Base-by-base conservation (phyloP, 2,329 filamentous ascomycete species). In the Fusarium goolgardi region DNA sequence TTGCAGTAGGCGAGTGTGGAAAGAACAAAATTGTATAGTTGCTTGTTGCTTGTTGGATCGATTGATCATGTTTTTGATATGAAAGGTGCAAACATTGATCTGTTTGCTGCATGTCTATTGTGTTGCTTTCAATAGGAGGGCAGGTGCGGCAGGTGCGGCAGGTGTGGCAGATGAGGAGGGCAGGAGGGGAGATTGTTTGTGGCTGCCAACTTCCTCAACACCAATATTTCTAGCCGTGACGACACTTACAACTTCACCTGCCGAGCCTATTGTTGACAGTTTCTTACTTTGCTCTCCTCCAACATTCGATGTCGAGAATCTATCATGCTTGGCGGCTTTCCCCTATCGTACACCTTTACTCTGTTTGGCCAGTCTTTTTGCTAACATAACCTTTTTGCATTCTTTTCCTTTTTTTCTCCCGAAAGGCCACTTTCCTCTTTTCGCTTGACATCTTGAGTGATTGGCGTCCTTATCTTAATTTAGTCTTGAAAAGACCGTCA, bases 391-490 rank as follows among this genome's bases (percentile, higher is more conserved):
- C 41, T 51, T 47, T 37, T 32, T 32, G n/a, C 15, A 39, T 50
- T 35, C 29, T 55, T 39, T 47, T 50, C 43, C 54, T 56, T 55
- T 49, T 31, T 27, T 27, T 27, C 12, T n/a, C 43, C 31, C 21
- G 31, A 35, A 44, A 16, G 27, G 32, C 51, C 50, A 52, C 55
- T 57, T 56, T 54, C 49, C 49, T 43, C 52, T 55, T 66, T 65
- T 64, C 50, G 31, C 51, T 44, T 65, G 47, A 46, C 50, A 20
- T 69, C 53, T 44, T 56, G 60, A 51, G 31, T 62, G 65, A 55
- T 59, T 63, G 65, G 60, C 46, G 47, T 55, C 43, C 34, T 47
- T 56, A 55, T 65, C 59, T 39, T 39, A 62, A 44, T 43, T 20
- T 40, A 51, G 34, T 35, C 47, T 40, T 34, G 25, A 35, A 27